Conservation (phyloP, 371 early-diverging fungal genomes). For the Circinella minor region DNA sequence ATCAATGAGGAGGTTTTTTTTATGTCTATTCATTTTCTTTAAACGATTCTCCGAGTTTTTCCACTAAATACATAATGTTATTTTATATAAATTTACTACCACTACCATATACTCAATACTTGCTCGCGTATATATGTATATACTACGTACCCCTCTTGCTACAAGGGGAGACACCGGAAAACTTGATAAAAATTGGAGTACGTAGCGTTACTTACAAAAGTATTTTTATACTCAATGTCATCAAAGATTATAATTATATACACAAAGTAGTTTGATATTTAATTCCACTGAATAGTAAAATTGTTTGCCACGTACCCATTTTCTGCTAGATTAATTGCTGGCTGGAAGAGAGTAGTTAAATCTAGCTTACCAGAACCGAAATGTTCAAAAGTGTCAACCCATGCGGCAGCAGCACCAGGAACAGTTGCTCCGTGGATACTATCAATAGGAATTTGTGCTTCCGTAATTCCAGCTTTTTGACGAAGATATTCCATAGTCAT, state of each 20-base stretch:
- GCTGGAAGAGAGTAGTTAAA: conserved; percentile 62
- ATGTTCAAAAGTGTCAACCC: conserved; percentile 68
- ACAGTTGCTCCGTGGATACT: conserved; percentile 74
- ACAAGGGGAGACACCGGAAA: too few species aligned
- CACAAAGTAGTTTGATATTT: too few species aligned
- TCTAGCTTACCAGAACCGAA: conserved; percentile 78
- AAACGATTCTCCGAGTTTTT: conserved; percentile 44
- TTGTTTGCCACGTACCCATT: background rate
- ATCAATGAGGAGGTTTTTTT: conserved; percentile 62
- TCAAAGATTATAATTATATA: too few species aligned
- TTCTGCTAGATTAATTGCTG: conserved; percentile 62
- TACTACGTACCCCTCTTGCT: too few species aligned
- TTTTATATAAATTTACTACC: too few species aligned
- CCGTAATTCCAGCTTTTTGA: conserved; percentile 32
- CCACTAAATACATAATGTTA: conserved; percentile 52
- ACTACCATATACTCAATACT: too few species aligned
- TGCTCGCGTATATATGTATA: too few species aligned
- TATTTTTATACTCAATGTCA: too few species aligned
- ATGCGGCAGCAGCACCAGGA: conserved; percentile 86
- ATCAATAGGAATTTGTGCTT: conserved; percentile 40
- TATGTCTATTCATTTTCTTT: conserved; percentile 40
- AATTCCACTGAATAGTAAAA: too few species aligned
- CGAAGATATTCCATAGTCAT: conserved; percentile 57
- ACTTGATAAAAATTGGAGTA: too few species aligned
- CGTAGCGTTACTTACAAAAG: too few species aligned